Evolutionary conservation across 2,329 filamentous ascomycete genomes (phyloP).

Genomic region (Colletotrichum limetticola): DNA sequence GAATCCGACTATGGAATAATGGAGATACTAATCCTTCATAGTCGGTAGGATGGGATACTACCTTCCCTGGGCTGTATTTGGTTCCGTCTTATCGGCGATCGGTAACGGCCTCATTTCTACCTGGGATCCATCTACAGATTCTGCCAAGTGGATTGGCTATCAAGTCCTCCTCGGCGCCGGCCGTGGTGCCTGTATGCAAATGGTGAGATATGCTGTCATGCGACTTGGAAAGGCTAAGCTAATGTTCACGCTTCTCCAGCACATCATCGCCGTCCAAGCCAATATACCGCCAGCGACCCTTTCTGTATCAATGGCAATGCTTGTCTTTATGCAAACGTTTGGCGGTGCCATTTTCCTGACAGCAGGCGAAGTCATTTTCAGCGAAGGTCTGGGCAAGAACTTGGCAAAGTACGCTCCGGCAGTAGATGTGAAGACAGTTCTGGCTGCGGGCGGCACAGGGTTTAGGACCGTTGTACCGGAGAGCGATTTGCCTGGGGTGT

Average conservation of each 20-base stretch:
- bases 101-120: conserved; percentile 52
- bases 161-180: conserved; percentile 57
- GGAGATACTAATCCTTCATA: not conserved
- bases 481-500: conserved; percentile 46
- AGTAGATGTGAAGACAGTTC: conserved; percentile 45
- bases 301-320: conserved; percentile 42
- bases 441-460: conserved; percentile 55
- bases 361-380: conserved; percentile 41
- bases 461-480: conserved; percentile 46
- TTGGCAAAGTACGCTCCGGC: conserved; percentile 39
- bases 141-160: conserved; percentile 57
- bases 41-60: conserved; percentile 43
- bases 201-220: conserved; percentile 43
- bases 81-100: conserved; percentile 48
- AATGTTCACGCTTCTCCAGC: not conserved
- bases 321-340: conserved; percentile 54
- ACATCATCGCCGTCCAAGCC: conserved; percentile 44
- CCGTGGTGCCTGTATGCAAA: conserved; percentile 58
- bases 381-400: conserved; percentile 1
- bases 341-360: conserved; percentile 59
- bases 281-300: conserved; percentile 39
- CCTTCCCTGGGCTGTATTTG: conserved; percentile 42
- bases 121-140: conserved; percentile 44
- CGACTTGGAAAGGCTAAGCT: no score
- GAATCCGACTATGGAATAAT: no score